Percentiles rank a stretch among this genome's conserved stretches.
These are phyloP conservation scores for Starmerella kuoi DNA, from an alignment of 805 yeast species.

Conservation along the genomic window DNA sequence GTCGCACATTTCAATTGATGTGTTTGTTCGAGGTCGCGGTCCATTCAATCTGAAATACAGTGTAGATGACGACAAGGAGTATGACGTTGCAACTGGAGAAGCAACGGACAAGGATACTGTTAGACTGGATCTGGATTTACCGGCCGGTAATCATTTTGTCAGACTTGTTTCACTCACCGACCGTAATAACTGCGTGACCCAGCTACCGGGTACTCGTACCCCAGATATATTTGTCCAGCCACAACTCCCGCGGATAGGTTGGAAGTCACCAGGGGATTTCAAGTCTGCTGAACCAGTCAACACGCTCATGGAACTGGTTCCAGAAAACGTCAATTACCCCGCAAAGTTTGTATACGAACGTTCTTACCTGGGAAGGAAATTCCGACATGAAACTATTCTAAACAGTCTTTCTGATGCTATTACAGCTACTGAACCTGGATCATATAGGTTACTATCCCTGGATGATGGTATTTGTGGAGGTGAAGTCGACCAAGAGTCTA, in stretches of 20 bases:
- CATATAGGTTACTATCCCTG: constrained; percentile 36
- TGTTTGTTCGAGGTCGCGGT: constrained; percentile 60
- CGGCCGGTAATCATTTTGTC: constrained; percentile 64
- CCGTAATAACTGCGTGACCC: constrained; percentile 66
- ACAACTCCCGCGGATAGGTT: constrained; percentile 50
- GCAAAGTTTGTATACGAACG: constrained; percentile 14
- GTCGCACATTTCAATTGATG: constrained; percentile 33
- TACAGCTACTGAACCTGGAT: constrained; percentile 35
- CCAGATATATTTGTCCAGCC: constrained; percentile 55
- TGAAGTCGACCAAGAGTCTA: constrained; percentile 27
- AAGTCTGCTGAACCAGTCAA: constrained; percentile 32
- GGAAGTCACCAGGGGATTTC: constrained; percentile 31
- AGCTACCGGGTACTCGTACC: constrained; percentile 46
- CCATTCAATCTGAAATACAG: constrained; percentile 68
- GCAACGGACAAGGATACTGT: constrained; percentile 30
- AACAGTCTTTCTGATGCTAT: too few relatives aligned
- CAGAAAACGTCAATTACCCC: constrained; percentile 9
- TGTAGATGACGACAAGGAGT: constrained; percentile 27
- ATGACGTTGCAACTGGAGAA: constrained; percentile 1
- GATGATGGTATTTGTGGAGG: constrained; percentile 45
- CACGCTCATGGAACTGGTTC: constrained; percentile 1
- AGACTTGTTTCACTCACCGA: constrained; percentile 57
- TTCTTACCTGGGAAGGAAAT: neutral
- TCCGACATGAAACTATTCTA: neutral
- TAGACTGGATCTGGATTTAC: constrained; percentile 7